phyloP scores from a whole-genome alignment of 2,329 filamentous ascomycete genomes.

The Ophidiomyces ophidiicola region DNA sequence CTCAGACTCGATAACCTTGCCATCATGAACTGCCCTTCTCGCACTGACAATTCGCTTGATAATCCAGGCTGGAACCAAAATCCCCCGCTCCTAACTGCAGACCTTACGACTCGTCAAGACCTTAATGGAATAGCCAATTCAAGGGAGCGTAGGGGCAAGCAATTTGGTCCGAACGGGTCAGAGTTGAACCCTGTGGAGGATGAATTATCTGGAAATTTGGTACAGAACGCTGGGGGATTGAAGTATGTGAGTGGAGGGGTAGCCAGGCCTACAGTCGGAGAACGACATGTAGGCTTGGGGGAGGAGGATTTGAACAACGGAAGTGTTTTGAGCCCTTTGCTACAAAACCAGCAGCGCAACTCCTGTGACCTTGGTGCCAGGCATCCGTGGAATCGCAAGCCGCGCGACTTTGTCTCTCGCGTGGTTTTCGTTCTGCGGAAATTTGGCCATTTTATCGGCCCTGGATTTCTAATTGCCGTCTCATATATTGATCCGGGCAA shows the following conservation, averaged over 20 bases:
- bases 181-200: slow-evolving; percentile 21
- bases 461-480: slow-evolving; percentile 38
- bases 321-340: background rate
- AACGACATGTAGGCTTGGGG: background rate
- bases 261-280: slow-evolving; percentile 2
- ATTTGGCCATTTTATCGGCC: slow-evolving; percentile 36
- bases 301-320: slow-evolving; percentile 1
- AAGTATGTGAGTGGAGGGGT: background rate
- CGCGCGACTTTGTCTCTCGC: background rate
- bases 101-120: slow-evolving; percentile 50
- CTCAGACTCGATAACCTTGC: no score
- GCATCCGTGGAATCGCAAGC: background rate
- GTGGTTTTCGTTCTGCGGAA: slow-evolving; percentile 23
- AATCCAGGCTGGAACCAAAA: slow-evolving; percentile 50
- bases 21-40: slow-evolving; percentile 53
- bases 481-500: slow-evolving; percentile 39
- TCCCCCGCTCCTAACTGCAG: slow-evolving; percentile 45
- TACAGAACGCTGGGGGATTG: slow-evolving; percentile 12
- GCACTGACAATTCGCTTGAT: slow-evolving; percentile 44
- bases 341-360: background rate
- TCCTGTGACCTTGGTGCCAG: background rate
- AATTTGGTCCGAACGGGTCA: slow-evolving; percentile 18
- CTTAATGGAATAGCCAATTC: slow-evolving; percentile 50
- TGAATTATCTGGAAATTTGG: slow-evolving; percentile 20
- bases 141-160: slow-evolving; percentile 39